phyloP scores from a whole-genome alignment of 164 flowering plant genomes.

The Liquidambar formosana region DNA sequence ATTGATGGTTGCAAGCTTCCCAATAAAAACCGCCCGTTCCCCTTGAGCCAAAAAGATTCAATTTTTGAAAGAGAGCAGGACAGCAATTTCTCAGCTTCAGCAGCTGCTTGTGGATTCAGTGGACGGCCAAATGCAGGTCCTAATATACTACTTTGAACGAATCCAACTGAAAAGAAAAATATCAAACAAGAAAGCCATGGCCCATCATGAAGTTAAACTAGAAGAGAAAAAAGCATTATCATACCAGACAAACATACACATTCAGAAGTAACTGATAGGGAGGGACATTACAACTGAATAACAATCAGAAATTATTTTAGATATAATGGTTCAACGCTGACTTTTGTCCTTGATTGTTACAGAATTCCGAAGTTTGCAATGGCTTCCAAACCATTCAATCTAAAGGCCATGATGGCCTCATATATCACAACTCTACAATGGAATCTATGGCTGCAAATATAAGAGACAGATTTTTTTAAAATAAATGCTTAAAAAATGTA shows the following conservation, averaged over 20 bases:
- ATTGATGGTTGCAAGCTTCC: conserved; percentile 79
- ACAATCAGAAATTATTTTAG: too few species aligned
- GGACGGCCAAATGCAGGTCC: conserved; percentile 64
- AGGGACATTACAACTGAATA: not conserved
- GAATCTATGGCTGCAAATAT: too few species aligned
- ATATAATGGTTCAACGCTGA: too few species aligned
- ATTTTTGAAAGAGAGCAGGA: conserved; percentile 52
- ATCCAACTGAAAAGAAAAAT: conserved; percentile 45
- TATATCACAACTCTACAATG: too few species aligned
- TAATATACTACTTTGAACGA: conserved; percentile 39
- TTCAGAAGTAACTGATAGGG: not conserved
- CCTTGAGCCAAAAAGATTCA: conserved; percentile 78
- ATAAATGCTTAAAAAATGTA: too few species aligned
- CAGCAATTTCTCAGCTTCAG: conserved; percentile 58
- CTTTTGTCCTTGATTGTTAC: too few species aligned
- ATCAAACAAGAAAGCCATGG: conserved; percentile 7
- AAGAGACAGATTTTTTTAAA: too few species aligned
- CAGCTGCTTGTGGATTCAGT: conserved; percentile 59
- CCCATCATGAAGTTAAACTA: not conserved
- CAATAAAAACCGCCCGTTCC: conserved; percentile 59
- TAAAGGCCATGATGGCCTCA: too few species aligned
- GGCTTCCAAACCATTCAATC: too few species aligned
- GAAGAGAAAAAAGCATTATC: not conserved
- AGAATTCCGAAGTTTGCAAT: too few species aligned
- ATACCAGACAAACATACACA: not conserved